Evolutionary conservation across 495 filamentous ascomycete species (phyloP).

Genomic region (Extremus antarcticus): DNA sequence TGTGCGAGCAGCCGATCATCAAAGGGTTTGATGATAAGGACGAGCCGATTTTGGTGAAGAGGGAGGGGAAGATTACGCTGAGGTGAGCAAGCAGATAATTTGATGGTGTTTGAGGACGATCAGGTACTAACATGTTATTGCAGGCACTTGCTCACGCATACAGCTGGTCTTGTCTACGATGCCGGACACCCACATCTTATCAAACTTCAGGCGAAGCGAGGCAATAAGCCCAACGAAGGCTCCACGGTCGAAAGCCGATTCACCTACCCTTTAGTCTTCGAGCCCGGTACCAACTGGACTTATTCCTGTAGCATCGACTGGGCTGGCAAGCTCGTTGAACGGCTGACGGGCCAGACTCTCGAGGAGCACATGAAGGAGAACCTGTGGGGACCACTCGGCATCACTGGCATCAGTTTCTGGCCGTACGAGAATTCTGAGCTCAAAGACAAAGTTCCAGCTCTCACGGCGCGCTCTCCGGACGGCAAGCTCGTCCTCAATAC

Average conservation of each 20-base stretch:
- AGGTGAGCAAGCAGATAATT: slow-evolving; percentile 1
- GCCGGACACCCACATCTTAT: slow-evolving; percentile 1
- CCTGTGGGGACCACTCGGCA: slow-evolving; percentile 38
- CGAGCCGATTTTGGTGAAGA: slow-evolving; percentile 12
- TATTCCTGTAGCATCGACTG: slow-evolving; percentile 22
- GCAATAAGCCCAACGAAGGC: not conserved
- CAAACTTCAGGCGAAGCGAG: slow-evolving; percentile 3
- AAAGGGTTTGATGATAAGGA: slow-evolving; percentile 15
- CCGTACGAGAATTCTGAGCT: slow-evolving; percentile 18
- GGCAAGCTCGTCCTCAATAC: slow-evolving; percentile 17
- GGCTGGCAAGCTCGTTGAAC: slow-evolving; percentile 14
- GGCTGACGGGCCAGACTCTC: slow-evolving; percentile 23
- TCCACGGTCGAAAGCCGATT: slow-evolving; percentile 7
- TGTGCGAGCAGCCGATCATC: slow-evolving; percentile 20
- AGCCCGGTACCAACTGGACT: slow-evolving; percentile 25
- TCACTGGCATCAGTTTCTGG: slow-evolving; percentile 34
- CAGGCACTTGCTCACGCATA: slow-evolving; percentile 21
- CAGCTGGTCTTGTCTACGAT: slow-evolving; percentile 16
- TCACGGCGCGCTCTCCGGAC: slow-evolving; percentile 8
- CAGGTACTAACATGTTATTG: not conserved
- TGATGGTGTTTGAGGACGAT: not conserved
- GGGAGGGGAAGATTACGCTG: slow-evolving; percentile 14
- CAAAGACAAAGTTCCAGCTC: slow-evolving; percentile 13
- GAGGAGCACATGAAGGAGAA: slow-evolving; percentile 37
- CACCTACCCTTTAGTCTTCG: slow-evolving; percentile 25